Conservation (phyloP, 2,329 filamentous ascomycete species). For the Paraconiothyrium sp. region DNA sequence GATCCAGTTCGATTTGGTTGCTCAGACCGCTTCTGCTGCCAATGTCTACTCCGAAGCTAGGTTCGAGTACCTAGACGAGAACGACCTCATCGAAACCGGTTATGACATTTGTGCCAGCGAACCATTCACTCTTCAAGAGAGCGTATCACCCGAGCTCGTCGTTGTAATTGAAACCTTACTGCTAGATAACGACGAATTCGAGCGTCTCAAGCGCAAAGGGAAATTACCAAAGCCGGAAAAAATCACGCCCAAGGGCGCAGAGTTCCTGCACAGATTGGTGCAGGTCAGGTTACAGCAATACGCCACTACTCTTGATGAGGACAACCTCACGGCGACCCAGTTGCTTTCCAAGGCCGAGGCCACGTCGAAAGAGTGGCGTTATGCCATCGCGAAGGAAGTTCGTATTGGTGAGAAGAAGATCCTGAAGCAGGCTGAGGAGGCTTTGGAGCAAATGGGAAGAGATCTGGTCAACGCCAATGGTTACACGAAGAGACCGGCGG, state of each 20-base stretch:
- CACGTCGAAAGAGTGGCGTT: slow-evolving; percentile 34
- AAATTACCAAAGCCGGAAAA: slow-evolving; percentile 56
- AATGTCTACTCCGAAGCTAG: slow-evolving; percentile 28
- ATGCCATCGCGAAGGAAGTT: slow-evolving; percentile 71
- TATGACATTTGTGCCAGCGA: slow-evolving; percentile 65
- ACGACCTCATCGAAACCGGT: slow-evolving; percentile 74
- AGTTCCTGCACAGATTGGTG: slow-evolving; percentile 53
- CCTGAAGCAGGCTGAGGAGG: slow-evolving; percentile 62
- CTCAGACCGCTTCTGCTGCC: slow-evolving; percentile 23
- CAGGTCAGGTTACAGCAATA: slow-evolving; percentile 59
- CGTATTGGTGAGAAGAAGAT: slow-evolving; percentile 78
- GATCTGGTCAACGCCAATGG: slow-evolving; percentile 26
- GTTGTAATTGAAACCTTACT: slow-evolving; percentile 58
- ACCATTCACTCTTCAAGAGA: slow-evolving; percentile 47
- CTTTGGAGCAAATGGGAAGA: slow-evolving; percentile 42
- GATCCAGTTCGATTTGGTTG: slow-evolving; percentile 70
- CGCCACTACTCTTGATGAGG: slow-evolving; percentile 62
- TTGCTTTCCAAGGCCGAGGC: slow-evolving; percentile 24
- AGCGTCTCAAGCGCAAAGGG: slow-evolving; percentile 51
- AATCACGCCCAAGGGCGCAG: slow-evolving; percentile 50
- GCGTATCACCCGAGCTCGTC: slow-evolving; percentile 54
- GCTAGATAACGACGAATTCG: slow-evolving; percentile 52
- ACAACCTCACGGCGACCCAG: slow-evolving; percentile 58
- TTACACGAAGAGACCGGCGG: slow-evolving; percentile 36
- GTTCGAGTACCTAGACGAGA: slow-evolving; percentile 68